Conservation (phyloP, 164 flowering plant species). For the Stephania cephalantha region DNA sequence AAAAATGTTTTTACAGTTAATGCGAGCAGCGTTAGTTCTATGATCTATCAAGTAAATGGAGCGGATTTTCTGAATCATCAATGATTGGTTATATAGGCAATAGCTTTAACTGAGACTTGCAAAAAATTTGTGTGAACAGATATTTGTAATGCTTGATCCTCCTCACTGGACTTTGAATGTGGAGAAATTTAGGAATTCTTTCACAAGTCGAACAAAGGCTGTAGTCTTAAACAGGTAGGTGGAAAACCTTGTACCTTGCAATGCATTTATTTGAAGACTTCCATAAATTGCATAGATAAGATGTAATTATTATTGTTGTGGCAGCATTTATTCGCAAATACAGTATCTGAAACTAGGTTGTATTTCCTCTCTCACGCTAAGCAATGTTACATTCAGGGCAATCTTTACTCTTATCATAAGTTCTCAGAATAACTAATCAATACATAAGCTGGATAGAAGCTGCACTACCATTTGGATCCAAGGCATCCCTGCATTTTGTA, state of each 20-base stretch:
- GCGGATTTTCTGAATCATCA: neutral
- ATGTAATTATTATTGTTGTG: neutral
- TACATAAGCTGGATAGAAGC: too few relatives aligned
- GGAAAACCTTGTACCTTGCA: neutral
- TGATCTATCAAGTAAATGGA: neutral
- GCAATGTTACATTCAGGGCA: neutral
- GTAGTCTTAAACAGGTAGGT: slow-evolving; percentile 65
- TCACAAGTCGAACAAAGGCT: slow-evolving; percentile 59
- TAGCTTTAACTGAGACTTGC: neutral
- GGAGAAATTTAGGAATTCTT: slow-evolving; percentile 41
- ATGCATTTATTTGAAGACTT: neutral
- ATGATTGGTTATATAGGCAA: neutral
- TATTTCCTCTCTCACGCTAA: neutral
- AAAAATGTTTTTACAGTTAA: neutral
- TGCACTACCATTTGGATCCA: too few relatives aligned
- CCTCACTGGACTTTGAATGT: slow-evolving; percentile 63
- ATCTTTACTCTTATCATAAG: neutral
- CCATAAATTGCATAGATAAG: neutral
- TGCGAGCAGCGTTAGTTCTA: neutral
- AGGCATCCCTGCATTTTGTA: too few relatives aligned
- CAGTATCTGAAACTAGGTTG: neutral
- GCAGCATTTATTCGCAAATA: neutral
- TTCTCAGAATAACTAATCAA: too few relatives aligned
- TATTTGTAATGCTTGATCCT: slow-evolving; percentile 65
- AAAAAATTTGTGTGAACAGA: slow-evolving; percentile 26